Conservation (phyloP, 306 rosid species). For the Castanea sativa region DNA sequence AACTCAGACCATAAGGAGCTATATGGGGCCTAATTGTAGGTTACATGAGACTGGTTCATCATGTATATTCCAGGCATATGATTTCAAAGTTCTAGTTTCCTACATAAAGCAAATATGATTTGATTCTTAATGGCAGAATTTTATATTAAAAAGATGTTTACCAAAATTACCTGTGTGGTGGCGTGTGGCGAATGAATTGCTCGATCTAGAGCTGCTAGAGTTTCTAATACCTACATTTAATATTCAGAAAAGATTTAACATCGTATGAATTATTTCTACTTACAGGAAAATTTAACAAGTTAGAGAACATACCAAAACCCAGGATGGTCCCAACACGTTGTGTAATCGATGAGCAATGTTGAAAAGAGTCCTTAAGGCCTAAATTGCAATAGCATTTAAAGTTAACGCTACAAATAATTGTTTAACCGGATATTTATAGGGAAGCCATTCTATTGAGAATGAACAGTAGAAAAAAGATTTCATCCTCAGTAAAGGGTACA, state of each 20-base stretch:
- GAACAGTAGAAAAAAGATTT: background rate
- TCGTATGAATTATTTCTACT: constrained; percentile 4
- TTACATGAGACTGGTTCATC: background rate
- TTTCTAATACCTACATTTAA: constrained; percentile 80
- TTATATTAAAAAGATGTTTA: background rate
- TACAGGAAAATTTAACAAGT: constrained; percentile 10
- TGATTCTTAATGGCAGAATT: constrained; percentile 17
- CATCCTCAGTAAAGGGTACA: background rate
- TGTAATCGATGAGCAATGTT: constrained; percentile 93
- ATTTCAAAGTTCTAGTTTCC: background rate
- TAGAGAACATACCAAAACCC: constrained; percentile 84
- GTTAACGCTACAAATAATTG: constrained; percentile 10
- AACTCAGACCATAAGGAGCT: constrained; percentile 1
- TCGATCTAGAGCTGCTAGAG: constrained; percentile 93
- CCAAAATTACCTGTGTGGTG: constrained; percentile 74
- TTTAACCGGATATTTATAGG: constrained; percentile 16
- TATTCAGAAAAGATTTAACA: constrained; percentile 16
- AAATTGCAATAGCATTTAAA: constrained; percentile 30
- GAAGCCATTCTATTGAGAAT: constrained; percentile 3
- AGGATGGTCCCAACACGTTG: constrained; percentile 95
- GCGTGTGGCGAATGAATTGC: constrained; percentile 98
- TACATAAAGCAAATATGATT: background rate
- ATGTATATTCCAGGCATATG: background rate
- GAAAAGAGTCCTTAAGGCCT: constrained; percentile 98
- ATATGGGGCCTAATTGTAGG: background rate